These are phyloP conservation scores for Talaromyces sp. DNA, from an alignment of 2,329 filamentous ascomycete genomes.

Conservation along the genomic window DNA sequence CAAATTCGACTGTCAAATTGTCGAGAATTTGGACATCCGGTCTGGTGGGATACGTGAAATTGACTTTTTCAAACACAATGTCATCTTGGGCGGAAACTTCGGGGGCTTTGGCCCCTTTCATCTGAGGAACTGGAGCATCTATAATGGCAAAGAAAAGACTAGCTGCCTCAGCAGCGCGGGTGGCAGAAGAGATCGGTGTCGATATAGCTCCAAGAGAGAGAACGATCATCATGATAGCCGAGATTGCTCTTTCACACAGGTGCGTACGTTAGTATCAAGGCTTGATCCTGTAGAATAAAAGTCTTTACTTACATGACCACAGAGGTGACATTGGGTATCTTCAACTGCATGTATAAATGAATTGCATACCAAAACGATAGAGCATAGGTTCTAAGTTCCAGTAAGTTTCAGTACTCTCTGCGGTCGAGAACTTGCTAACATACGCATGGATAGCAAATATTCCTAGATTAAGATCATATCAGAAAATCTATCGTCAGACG, in stretches of 20 bases:
- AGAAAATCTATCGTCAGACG: not conserved
- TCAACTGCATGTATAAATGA: not conserved
- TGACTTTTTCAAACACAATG: slow-evolving; percentile 59
- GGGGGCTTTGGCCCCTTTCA: slow-evolving; percentile 40
- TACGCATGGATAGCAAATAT: not conserved
- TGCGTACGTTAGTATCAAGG: not conserved
- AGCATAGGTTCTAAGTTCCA: not conserved
- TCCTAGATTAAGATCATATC: not conserved
- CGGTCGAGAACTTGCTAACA: not conserved
- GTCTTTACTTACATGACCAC: not conserved
- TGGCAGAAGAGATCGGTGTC: slow-evolving; percentile 30
- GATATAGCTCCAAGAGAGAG: slow-evolving; percentile 23
- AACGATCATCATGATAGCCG: slow-evolving; percentile 2
- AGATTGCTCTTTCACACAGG: not conserved
- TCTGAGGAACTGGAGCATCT: slow-evolving; percentile 18
- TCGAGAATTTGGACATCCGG: slow-evolving; percentile 32
- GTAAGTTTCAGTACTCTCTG: not conserved
- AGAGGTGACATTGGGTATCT: not conserved
- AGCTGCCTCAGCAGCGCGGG: slow-evolving; percentile 29
- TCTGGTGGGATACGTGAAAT: slow-evolving; percentile 65
- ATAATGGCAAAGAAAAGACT: slow-evolving; percentile 30
- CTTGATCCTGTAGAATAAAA: not conserved
- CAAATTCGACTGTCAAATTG: slow-evolving; percentile 28
- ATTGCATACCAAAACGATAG: not conserved
- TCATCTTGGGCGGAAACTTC: slow-evolving; percentile 48